Conservation (phyloP, 441 rosid species). For the Corymbia calophylla region DNA sequence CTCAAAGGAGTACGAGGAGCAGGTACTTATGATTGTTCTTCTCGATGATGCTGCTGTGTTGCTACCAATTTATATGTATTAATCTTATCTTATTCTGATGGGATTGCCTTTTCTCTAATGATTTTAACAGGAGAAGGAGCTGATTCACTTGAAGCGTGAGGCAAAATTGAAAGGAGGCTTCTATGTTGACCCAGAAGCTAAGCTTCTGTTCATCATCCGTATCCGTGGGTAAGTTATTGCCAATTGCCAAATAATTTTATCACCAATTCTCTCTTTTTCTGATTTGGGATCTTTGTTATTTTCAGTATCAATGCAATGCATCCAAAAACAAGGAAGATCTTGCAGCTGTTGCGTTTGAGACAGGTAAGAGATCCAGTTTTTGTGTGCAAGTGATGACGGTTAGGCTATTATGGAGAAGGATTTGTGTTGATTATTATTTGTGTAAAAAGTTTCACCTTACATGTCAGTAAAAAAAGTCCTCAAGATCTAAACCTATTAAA, state of each 20-base stretch:
- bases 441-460: background rate
- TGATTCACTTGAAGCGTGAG: conserved; percentile 61
- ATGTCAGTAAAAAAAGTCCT: background rate
- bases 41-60: background rate
- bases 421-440: background rate
- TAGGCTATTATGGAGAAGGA: background rate
- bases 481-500: background rate
- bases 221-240: conserved; percentile 58
- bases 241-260: background rate
- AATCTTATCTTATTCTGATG: background rate
- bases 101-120: background rate
- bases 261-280: background rate
- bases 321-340: conserved; percentile 66
- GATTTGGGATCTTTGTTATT: background rate
- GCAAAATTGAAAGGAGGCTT: conserved; percentile 82
- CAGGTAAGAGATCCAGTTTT: conserved; percentile 28
- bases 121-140: conserved; percentile 33
- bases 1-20: conserved; percentile 39
- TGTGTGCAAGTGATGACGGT: background rate
- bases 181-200: conserved; percentile 86
- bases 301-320: conserved; percentile 79
- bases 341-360: conserved; percentile 70
- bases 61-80: background rate
- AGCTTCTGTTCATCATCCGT: conserved; percentile 65
- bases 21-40: conserved; percentile 12